These are phyloP conservation scores for Volvariella volvacea DNA, from an alignment of 1,284 basidiomycete species.

Conservation along the genomic window DNA sequence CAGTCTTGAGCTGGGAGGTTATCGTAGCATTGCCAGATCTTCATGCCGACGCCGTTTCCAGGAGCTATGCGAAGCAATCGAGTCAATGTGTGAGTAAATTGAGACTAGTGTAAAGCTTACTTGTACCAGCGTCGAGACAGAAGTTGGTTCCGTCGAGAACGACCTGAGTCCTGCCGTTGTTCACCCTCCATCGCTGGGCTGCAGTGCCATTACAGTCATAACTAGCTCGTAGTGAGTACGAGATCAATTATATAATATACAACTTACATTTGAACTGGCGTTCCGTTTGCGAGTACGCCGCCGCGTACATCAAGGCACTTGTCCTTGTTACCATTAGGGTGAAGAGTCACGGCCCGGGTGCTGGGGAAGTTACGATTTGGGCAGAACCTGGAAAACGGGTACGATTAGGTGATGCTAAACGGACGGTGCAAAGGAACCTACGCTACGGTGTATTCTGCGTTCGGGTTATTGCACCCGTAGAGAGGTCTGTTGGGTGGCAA, in stretches of 20 bases:
- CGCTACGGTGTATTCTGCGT: conserved; percentile 15
- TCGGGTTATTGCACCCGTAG: conserved; percentile 12
- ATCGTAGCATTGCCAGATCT: conserved; percentile 13
- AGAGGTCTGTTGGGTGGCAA: conserved; percentile 13
- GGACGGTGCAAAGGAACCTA: conserved; percentile 5
- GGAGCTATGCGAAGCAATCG: conserved; percentile 5
- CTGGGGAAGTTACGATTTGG: conserved; percentile 13
- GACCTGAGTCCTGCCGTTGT: conserved; percentile 13
- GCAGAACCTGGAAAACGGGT: background rate
- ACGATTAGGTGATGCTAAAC: background rate
- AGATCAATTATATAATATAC: background rate
- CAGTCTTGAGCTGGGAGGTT: conserved; percentile 11
- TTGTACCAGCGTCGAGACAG: conserved; percentile 17
- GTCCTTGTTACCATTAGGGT: conserved; percentile 10
- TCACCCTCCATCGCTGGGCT: conserved; percentile 18
- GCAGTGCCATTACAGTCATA: conserved; percentile 18
- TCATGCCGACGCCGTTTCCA: conserved; percentile 9
- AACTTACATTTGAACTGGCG: conserved; percentile 19
- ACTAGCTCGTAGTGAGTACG: conserved; percentile 4
- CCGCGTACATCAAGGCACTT: conserved; percentile 20
- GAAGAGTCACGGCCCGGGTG: conserved; percentile 15
- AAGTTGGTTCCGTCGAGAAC: conserved; percentile 15
- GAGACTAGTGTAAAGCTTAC: background rate
- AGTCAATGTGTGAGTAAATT: background rate
- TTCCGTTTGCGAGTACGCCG: conserved; percentile 16